Evolutionary conservation across 2,329 filamentous ascomycete genomes (phyloP), one percentile per base, ranked within the genome.

Genomic region (Pleomassaria siparia): DNA sequence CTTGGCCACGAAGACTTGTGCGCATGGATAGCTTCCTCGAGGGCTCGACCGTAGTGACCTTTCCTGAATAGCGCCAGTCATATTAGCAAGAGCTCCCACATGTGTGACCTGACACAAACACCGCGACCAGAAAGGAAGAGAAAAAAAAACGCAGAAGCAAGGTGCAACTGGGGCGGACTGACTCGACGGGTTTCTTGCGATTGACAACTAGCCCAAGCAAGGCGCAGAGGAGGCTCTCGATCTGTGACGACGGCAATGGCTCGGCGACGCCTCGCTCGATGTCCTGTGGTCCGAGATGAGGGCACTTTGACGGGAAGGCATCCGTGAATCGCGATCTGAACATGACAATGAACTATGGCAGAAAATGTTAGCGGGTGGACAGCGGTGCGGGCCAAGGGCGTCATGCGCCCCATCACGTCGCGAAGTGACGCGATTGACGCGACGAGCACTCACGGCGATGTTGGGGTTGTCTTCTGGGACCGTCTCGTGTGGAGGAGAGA

Each of bases 131-230:
- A 10, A 28, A 21, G 7, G n/a, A n/a, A n/a, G n/a, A n/a, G n/a
- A n/a, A n/a, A n/a, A n/a, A n/a, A n/a, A n/a, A 15, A 18, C 22
- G 53, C 57, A 55, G 51, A 43, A 32, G 24, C 8, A 21, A 18
- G 24, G 30, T 18, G 33, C n/a, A 2, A 41, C 43, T 21, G 47
- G 62, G 66, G 66, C 54, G 54, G 53, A 76, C 90, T 73, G 83
- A 97, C 94, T 99, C 96, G 69, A 97, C 89, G 74, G 96, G 91
- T 71, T 99, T 96, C 79, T 99, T 97, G 72, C 94, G 86, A 73
- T 99, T 99, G 64, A 99, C 79, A 46, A 96, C 83, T 60, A 99
- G 78, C 25, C 88, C 86, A 36, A 99, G 78, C 56, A 99, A 74
- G 53, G 91, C 91, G 77, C 95, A 99, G 21, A 99, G 79, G 49